phyloP scores from a whole-genome alignment of 2,329 filamentous ascomycete species.

The Aspergillus sojae region DNA sequence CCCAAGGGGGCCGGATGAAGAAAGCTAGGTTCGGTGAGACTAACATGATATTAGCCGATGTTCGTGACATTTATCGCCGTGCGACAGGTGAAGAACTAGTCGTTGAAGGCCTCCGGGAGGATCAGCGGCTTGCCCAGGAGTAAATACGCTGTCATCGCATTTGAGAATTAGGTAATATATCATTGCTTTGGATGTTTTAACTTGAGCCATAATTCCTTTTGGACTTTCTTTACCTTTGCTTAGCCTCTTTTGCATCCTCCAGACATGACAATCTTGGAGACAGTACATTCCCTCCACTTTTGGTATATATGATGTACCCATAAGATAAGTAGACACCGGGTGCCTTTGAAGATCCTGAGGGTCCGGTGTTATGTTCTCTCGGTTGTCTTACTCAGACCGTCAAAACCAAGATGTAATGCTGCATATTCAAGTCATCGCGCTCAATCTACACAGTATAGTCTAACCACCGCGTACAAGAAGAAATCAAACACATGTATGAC shows the following conservation, averaged over 20 bases:
- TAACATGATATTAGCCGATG: conserved; percentile 69
- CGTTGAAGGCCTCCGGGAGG: conserved; percentile 84
- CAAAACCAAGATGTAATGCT: not conserved
- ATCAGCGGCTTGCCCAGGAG: conserved; percentile 48
- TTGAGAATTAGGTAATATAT: conserved; percentile 29
- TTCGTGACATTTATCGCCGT: conserved; percentile 88
- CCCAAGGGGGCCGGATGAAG: not conserved
- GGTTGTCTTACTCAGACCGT: not conserved
- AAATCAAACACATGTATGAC: not conserved
- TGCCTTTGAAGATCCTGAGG: not conserved
- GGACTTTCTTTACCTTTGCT: conserved; percentile 16
- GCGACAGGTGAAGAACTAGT: conserved; percentile 82
- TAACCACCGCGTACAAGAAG: not conserved
- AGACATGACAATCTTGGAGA: conserved; percentile 12
- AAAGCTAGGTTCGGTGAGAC: conserved; percentile 2
- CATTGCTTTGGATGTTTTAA: conserved; percentile 31
- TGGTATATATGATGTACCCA: not conserved
- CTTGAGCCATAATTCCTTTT: conserved; percentile 32
- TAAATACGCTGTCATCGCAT: conserved; percentile 24
- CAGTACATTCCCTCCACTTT: conserved; percentile 7
- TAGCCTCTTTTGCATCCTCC: conserved; percentile 21
- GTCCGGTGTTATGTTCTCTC: not conserved
- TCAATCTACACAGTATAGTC: not conserved
- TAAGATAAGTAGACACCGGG: not conserved
- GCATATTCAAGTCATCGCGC: not conserved